phyloP scores from a whole-genome alignment of 176 grass and related monocot species.

The Lolium multiflorum region DNA sequence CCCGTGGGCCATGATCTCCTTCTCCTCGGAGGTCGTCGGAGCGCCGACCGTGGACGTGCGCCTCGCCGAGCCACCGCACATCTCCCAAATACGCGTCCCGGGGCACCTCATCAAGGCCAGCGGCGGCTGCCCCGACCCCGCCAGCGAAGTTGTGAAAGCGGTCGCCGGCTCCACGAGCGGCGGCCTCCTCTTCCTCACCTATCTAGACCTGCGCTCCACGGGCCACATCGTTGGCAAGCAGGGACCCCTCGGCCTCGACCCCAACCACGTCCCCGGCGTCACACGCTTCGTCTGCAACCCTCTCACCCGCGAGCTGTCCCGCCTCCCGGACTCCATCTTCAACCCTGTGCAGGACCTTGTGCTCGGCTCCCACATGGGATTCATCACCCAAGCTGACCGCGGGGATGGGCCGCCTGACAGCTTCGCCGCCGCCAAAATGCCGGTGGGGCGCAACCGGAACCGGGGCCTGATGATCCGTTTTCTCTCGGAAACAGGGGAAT shows the following conservation, averaged over 20 bases:
- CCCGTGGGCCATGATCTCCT: conserved; percentile 22
- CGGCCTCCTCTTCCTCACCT: conserved; percentile 31
- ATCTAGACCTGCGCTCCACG: background rate
- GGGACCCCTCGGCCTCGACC: too few relatives aligned
- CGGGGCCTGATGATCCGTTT: too few relatives aligned
- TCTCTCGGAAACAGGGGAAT: too few relatives aligned
- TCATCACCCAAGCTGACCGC: background rate
- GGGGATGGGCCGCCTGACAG: conserved; percentile 1
- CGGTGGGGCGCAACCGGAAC: too few relatives aligned
- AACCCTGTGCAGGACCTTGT: background rate
- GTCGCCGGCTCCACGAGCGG: background rate
- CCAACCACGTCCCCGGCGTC: background rate
- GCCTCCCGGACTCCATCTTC: too few relatives aligned
- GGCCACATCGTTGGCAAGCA: too few relatives aligned
- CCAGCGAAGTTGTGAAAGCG: too few relatives aligned
- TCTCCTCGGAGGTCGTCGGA: too few relatives aligned
- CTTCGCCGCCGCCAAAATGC: background rate
- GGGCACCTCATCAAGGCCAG: background rate
- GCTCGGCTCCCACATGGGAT: background rate
- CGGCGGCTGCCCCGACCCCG: background rate
- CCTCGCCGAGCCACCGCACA: too few relatives aligned
- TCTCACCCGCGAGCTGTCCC: too few relatives aligned
- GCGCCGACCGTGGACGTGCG: too few relatives aligned
- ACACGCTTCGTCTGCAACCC: too few relatives aligned
- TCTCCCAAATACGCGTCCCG: background rate